Conservation (phyloP, 2,329 filamentous ascomycete species). For the Ceratocystis variospora region DNA sequence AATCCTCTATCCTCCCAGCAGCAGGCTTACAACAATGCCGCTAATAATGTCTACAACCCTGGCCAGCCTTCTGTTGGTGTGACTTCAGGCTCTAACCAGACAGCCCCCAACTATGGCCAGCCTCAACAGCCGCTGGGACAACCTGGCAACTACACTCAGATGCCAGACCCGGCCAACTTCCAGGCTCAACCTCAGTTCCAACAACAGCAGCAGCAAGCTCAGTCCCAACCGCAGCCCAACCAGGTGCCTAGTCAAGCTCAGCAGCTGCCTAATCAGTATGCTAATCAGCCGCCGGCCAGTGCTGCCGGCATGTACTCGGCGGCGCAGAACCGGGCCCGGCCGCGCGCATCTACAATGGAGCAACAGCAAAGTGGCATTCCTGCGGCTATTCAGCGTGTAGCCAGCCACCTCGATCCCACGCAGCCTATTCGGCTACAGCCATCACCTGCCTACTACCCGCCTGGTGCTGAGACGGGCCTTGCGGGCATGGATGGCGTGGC, state of each 20-base stretch:
- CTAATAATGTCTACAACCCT: slow-evolving; percentile 26
- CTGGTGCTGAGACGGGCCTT: slow-evolving; percentile 56
- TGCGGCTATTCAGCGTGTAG: slow-evolving; percentile 81
- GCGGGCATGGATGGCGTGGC: slow-evolving; percentile 50
- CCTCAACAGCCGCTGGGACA: slow-evolving; percentile 10
- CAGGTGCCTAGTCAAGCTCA: slow-evolving; percentile 35
- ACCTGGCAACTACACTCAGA: slow-evolving; percentile 2
- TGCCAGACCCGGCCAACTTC: background rate
- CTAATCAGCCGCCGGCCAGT: slow-evolving; percentile 31
- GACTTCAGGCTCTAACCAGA: slow-evolving; percentile 5
- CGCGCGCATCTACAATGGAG: slow-evolving; percentile 92
- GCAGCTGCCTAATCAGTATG: slow-evolving; percentile 52
- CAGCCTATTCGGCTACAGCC: slow-evolving; percentile 89
- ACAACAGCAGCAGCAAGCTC: slow-evolving; percentile 41
- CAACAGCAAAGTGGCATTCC: slow-evolving; percentile 88
- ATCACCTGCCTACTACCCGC: slow-evolving; percentile 93
- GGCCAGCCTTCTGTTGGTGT: slow-evolving; percentile 23
- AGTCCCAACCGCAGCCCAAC: slow-evolving; percentile 10
- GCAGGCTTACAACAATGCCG: slow-evolving; percentile 32
- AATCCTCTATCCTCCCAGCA: slow-evolving; percentile 23
- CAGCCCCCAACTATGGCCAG: slow-evolving; percentile 26
- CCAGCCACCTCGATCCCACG: slow-evolving; percentile 87
- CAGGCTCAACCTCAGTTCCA: slow-evolving; percentile 54
- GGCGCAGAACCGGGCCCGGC: slow-evolving; percentile 54
- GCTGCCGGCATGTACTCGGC: slow-evolving; percentile 19